Conservation (phyloP, 768 basidiomycete species). For the Boletellus ananiceps region DNA sequence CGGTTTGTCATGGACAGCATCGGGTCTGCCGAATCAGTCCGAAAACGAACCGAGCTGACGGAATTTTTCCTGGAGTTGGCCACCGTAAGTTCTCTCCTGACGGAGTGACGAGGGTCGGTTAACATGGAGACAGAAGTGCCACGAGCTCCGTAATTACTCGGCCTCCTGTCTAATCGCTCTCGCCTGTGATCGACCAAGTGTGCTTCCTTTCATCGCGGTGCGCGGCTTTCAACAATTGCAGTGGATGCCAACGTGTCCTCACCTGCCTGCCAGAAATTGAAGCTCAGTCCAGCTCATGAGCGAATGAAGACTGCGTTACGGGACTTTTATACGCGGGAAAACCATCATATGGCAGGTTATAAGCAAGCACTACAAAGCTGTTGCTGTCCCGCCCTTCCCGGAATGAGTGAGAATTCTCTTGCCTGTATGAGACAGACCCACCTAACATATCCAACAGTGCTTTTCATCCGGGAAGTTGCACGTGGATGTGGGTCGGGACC, state of each 20-base stretch:
- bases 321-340: conserved; percentile 24
- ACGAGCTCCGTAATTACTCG: conserved; percentile 44
- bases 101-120: background rate
- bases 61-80: conserved; percentile 46
- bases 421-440: background rate
- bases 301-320: conserved; percentile 14
- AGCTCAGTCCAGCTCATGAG: conserved; percentile 23
- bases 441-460: conserved; percentile 20
- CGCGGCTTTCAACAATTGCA: background rate
- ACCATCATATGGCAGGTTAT: conserved; percentile 27
- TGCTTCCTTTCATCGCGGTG: conserved; percentile 31
- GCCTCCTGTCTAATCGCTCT: conserved; percentile 38
- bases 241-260: background rate
- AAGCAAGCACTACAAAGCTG: conserved; percentile 29
- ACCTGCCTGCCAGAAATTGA: conserved; percentile 17
- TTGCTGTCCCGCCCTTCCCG: conserved; percentile 28
- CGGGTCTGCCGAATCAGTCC: conserved; percentile 19
- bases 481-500: conserved; percentile 31
- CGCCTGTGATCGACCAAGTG: conserved; percentile 38
- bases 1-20: conserved; percentile 41
- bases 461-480: conserved; percentile 30
- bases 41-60: conserved; percentile 25
- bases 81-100: conserved; percentile 27
- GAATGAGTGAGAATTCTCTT: conserved; percentile 24
- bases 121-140: conserved; percentile 35